Base-by-base conservation (phyloP, 345 rosid genomes). In the Fremontodendron californicum region DNA sequence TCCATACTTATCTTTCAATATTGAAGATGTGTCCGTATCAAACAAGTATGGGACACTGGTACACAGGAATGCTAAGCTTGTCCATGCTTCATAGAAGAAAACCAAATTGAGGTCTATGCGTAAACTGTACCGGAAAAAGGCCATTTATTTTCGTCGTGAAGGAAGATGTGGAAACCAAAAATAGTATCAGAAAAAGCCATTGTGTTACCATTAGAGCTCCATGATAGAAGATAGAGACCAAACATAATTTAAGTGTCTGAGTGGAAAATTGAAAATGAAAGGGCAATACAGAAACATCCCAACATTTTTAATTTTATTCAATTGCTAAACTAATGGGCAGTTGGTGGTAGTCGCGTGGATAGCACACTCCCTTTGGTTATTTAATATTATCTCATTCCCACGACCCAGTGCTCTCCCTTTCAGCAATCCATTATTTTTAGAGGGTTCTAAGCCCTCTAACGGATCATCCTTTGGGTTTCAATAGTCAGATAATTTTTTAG, bases 341-440 rank as follows among this genome's bases (percentile, higher is more conserved):
- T 55, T 37, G 76, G 65, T 73, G 76, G 76, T 55, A 73, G 49
- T 73, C 76, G 39, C 25, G 76, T 73, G 76, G 76, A 73, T 39
- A 39, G 52, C 66, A 57, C 76, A 73, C 76, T 37, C 76, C 51
- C 64, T 73, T 55, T 19, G 33, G 5, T 61, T 61, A 61, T 61
- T 29, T 29, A 61, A 61, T 29, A 29, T 58, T 12, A 58, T 58
- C 37, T 27, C 39, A 61, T 61, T 6, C n/a, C 35, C 39, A 61
- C 27, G 19, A 16, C 54, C n/a, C 16, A 55, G 76, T 73, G 76
- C 52, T 1, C 33, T 73, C 48, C 40, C 35, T 40, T 73, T 73
- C 64, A 55, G 76, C 63, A 73, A 54, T 23, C 66, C 27, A 54
- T 72, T 51, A 11, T 4, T 19, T 72, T 52, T 12, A n/a, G n/a